A percentile compares a stretch with the other conserved stretches of the same genome.
Conservation (phyloP, 1,284 basidiomycete species). For the Taiwanofungus camphoratus region DNA sequence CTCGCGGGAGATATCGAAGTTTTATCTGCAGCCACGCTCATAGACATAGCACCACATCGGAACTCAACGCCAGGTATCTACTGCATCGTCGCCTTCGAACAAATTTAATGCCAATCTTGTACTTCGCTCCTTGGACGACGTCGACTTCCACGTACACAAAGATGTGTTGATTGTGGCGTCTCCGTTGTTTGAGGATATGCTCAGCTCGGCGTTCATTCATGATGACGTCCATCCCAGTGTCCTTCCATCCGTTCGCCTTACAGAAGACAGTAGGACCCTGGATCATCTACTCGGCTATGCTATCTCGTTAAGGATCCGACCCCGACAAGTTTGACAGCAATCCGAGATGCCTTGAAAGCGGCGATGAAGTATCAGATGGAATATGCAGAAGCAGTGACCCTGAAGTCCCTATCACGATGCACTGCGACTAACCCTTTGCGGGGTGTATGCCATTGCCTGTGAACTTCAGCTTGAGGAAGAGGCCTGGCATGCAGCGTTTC, state of each 20-base stretch:
- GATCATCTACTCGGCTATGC: slow-evolving; percentile 7
- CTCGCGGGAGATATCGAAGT: too few species aligned
- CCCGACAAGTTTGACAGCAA: background rate
- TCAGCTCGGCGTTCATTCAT: slow-evolving; percentile 1
- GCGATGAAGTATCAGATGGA: slow-evolving; percentile 15
- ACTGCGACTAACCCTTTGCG: background rate
- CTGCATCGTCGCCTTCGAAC: slow-evolving; percentile 11
- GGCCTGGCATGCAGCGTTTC: slow-evolving; percentile 6
- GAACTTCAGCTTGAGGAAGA: slow-evolving; percentile 7
- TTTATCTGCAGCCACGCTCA: too few species aligned
- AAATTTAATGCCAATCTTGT: slow-evolving; percentile 10
- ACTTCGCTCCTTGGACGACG: slow-evolving; percentile 8
- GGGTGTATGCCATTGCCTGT: slow-evolving; percentile 12
- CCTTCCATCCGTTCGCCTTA: background rate
- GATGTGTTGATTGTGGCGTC: slow-evolving; percentile 12
- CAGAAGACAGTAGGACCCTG: slow-evolving; percentile 4
- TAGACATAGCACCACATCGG: too few species aligned
- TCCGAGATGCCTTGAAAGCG: slow-evolving; percentile 4
- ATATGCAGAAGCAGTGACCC: slow-evolving; percentile 3
- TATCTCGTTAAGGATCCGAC: slow-evolving; percentile 6
- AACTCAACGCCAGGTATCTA: background rate
- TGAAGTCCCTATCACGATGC: slow-evolving; percentile 2
- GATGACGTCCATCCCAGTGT: slow-evolving; percentile 1
- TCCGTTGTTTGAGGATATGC: slow-evolving; percentile 4
- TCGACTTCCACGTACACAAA: slow-evolving; percentile 11